A percentile compares a stretch with the other conserved stretches of the same genome.
Evolutionary conservation across 176 grass and related monocot genomes (phyloP).

Genomic region (Themeda triandra): DNA sequence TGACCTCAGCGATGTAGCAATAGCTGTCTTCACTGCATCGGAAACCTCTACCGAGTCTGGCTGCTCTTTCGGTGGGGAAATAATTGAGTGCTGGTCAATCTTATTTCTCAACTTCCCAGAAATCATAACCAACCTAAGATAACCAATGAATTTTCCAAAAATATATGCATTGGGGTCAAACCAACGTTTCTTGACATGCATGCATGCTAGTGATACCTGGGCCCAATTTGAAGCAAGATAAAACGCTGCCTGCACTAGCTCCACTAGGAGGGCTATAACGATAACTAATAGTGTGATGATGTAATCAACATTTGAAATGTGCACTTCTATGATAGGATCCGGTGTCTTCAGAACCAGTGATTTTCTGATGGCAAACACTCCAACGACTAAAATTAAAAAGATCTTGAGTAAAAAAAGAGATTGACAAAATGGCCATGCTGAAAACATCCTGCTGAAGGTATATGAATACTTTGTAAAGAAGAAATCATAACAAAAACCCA

Average conservation of each 20-base stretch:
- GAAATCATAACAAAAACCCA: too few species aligned
- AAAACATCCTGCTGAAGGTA: too few species aligned
- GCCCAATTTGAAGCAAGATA: slow-evolving; percentile 15
- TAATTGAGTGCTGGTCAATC: not conserved
- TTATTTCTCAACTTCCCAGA: not conserved
- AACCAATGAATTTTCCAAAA: not conserved
- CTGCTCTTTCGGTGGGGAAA: not conserved
- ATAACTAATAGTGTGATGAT: not conserved
- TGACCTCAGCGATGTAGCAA: not conserved
- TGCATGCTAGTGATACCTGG: not conserved
- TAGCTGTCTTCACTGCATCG: not conserved
- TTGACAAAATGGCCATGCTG: too few species aligned
- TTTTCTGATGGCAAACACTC: not conserved
- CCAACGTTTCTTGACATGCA: not conserved
- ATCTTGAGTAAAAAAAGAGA: not conserved
- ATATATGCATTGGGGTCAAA: not conserved
- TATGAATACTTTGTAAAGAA: too few species aligned
- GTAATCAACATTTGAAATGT: not conserved
- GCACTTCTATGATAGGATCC: not conserved
- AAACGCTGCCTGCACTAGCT: not conserved
- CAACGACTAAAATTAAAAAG: not conserved
- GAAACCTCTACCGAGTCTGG: not conserved
- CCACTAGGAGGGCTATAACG: not conserved
- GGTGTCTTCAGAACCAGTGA: not conserved
- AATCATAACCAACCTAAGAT: not conserved